A percentile compares a stretch with the other conserved stretches of the same genome.
phyloP scores from a whole-genome alignment of 192 early-diverging fungal species.

The Oehlia diaphana region DNA sequence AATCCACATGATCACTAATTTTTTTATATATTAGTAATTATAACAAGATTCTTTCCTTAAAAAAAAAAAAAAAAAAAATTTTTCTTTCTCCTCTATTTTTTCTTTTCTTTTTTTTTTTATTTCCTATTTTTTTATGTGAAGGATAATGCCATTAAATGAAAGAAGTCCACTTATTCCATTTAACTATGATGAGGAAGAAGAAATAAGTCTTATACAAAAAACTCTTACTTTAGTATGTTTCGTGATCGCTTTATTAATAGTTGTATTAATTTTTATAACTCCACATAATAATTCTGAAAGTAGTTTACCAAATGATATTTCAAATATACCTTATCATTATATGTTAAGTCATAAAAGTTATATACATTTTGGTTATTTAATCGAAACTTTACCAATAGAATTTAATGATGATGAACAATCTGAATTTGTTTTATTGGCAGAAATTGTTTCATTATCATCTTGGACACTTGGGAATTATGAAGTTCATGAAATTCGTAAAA shows the following conservation, averaged over 20 bases:
- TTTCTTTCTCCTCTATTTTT: too few species aligned
- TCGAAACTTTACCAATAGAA: neutral
- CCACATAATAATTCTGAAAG: neutral
- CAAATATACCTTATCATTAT: neutral
- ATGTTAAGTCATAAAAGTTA: neutral
- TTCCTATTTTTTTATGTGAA: neutral
- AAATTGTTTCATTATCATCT: neutral
- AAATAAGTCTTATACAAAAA: neutral
- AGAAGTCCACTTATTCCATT: neutral
- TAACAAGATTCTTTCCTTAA: too few species aligned
- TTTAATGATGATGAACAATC: neutral
- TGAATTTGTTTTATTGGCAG: neutral
- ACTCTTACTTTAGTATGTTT: neutral
- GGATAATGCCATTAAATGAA: neutral
- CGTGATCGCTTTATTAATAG: neutral
- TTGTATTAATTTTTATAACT: neutral
- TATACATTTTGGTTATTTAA: neutral
- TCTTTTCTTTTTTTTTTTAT: too few species aligned
- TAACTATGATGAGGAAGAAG: neutral
- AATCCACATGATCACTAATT: too few species aligned
- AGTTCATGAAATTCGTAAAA: neutral
- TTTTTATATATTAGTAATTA: too few species aligned
- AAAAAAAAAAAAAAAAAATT: too few species aligned
- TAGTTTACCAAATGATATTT: neutral
- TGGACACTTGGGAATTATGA: neutral